Evolutionary conservation across 345 rosid genomes (phyloP), one percentile per base, ranked within the genome.

Genomic region (Kernera saxatilis): DNA sequence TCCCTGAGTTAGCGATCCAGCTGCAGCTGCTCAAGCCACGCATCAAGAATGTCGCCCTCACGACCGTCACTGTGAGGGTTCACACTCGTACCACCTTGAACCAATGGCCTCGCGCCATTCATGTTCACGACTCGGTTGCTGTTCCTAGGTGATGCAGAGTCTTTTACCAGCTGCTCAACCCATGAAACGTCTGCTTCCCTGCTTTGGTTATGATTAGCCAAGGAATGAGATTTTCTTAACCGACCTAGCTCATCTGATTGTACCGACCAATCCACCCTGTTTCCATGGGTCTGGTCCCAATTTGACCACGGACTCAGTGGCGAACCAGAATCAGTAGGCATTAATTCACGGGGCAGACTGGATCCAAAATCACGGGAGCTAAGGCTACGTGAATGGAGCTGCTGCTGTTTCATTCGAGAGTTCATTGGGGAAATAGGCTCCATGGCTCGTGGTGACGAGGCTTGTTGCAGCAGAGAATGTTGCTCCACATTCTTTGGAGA

Each of bases 181-280:
- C 98, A 93, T 17, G 90, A 86, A 23, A 83, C 71, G 76, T 93
- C 97, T 8, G 93, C 89, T 64, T 87, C 96, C 44, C 85, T 88
- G 64, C 79, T 86, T 46, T 63, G 79, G 59, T 76, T 74, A 52
- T 41, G 25, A 35, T 57, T 73, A 79, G 83, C 90, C 68, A 81
- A 54, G 39, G 91, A 85, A 71, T 77, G 78, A 11, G 88, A 78
- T 71, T 88, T 79, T 21, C 78, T 74, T 21, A 76, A 79, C 70
- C 80, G 77, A 18, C 83, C 86, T 35, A 79, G 53, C 64, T 83
- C 96, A 54, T 85, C 89, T 14, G 84, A 75, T 17, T 80, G 81
- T 7, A 83, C 84, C 10, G 83, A 81, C 88, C 92, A 89, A 67
- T 86, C 90, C 8, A 86, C 82, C 79, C 79, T 88, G 69, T 43